Evolutionary conservation across 2,329 filamentous ascomycete genomes (phyloP), one percentile per base, ranked within the genome.

Genomic region (Aureobasidium mangrovei): DNA sequence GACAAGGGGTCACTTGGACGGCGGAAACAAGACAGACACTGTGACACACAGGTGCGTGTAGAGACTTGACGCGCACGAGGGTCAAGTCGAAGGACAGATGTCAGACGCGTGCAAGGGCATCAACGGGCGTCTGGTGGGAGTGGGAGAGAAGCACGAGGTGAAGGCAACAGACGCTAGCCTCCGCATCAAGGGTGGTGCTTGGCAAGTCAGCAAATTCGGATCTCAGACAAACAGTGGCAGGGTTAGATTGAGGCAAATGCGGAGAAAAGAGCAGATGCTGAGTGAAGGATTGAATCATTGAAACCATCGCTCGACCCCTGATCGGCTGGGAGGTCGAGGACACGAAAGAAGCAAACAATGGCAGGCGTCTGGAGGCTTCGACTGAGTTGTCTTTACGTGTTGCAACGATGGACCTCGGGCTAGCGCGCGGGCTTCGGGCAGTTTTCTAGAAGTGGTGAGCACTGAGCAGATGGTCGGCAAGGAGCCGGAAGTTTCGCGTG

Each of bases 401-500:
- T 44, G 40, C 39, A 43, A 44, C 32, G 49, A 43, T 53, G 39
- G 5, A 53, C 40, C 39, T 53, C 40, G 39, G 39, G 39, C 40
- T 53, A 42, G 38, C 39, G 38, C 28, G 32, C 28, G 47, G 38
- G 29, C 47, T 41, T 51, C 47, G 47, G 47, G 38, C 12, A 35
- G 47, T 18, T 44, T 53, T 53, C 49, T 53, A 44, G 49, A 53
- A 53, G 43, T 44, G 31, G 40, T 24, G 39, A 44, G 9, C 4
- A 36, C 18, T 18, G 18, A 18, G 18, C 18, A 18, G 18, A 18
- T 18, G 49, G 44, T 53, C 49, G 47, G 47, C 47, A 51, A 51
- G 46, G 35, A 35, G 47, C 49, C 49, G 49, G 49, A 12, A 43
- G 32, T 44, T 53, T 53, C 49, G 49, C 49, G 49, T 53, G 49